These are phyloP conservation scores for Basipetospora chlamydospora DNA, from an alignment of 2,329 filamentous ascomycete genomes.

Conservation along the genomic window DNA sequence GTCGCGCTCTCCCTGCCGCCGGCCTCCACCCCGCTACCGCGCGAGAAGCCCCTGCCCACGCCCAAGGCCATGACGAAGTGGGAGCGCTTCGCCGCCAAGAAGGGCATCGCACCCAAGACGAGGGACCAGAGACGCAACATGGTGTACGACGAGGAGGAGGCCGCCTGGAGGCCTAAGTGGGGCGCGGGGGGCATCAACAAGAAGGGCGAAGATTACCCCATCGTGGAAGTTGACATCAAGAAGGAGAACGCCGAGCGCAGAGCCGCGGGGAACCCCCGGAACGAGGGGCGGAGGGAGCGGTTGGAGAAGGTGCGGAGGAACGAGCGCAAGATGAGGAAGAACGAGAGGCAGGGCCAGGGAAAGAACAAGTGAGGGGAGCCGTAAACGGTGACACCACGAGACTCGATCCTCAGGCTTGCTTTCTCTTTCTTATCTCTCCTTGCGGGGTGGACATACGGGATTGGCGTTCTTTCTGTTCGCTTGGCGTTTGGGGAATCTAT, in stretches of 20 bases:
- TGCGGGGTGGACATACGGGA: background rate
- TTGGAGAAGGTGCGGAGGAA: constrained; percentile 58
- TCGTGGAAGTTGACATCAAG: constrained; percentile 80
- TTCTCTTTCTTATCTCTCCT: too few species aligned
- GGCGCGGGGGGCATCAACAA: constrained; percentile 88
- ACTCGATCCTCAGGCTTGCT: too few species aligned
- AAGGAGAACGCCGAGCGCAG: constrained; percentile 49
- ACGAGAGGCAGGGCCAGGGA: constrained; percentile 31
- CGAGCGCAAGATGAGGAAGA: constrained; percentile 54
- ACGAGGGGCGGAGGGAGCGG: constrained; percentile 48
- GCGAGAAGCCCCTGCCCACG: constrained; percentile 80
- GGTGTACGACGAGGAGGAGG: constrained; percentile 68
- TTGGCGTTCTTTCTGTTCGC: background rate
- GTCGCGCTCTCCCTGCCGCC: constrained; percentile 69
- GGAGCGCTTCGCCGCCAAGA: constrained; percentile 92
- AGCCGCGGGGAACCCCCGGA: constrained; percentile 45
- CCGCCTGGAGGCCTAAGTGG: constrained; percentile 90
- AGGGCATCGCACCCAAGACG: constrained; percentile 85
- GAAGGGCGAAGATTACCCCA: constrained; percentile 68
- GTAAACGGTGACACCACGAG: too few species aligned
- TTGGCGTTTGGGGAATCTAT: constrained; percentile 1
- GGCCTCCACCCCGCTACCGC: constrained; percentile 56
- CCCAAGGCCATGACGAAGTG: constrained; percentile 80
- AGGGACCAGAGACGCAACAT: constrained; percentile 61
- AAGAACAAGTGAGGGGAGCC: constrained; percentile 7